These are phyloP conservation scores for Helicostylum pulchrum DNA, from an alignment of 192 early-diverging fungal genomes.

Conservation along the genomic window DNA sequence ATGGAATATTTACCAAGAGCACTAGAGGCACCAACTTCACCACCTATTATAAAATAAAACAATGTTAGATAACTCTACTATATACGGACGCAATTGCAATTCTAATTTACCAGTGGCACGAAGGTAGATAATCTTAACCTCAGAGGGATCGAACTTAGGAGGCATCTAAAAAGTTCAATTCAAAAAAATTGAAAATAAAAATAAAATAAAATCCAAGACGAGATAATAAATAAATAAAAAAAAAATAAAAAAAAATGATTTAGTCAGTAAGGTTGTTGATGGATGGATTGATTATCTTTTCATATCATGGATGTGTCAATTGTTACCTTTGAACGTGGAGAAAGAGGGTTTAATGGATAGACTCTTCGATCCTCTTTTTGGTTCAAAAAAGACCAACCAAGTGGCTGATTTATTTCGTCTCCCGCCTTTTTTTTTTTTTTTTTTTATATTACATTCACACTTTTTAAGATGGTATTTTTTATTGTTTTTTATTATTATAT, in stretches of 20 bases:
- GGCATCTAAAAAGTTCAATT: conserved; percentile 41
- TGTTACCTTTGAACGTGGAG: conserved; percentile 11
- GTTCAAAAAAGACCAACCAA: neutral
- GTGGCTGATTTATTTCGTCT: neutral
- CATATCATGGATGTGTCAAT: neutral
- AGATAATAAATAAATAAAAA: neutral
- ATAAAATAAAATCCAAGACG: neutral
- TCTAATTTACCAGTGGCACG: conserved; percentile 75
- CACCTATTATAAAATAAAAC: conserved; percentile 6
- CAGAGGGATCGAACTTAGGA: conserved; percentile 85
- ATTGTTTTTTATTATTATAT: too few relatives aligned
- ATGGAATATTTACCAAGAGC: conserved; percentile 62
- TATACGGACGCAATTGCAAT: too few relatives aligned
- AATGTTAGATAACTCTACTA: too few relatives aligned
- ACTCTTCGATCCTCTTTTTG: neutral
- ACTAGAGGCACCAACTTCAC: conserved; percentile 81
- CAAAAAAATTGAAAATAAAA: neutral
- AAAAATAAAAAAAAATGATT: neutral
- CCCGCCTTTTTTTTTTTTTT: neutral
- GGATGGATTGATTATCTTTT: neutral
- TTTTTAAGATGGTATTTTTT: neutral
- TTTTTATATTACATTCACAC: neutral
- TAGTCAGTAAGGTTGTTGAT: neutral
- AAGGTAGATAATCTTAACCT: conserved; percentile 85
- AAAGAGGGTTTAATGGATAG: conserved; percentile 11